These are phyloP conservation scores for Trichosporon coremiiforme DNA, from an alignment of 1,284 basidiomycete genomes.

Conservation along the genomic window DNA sequence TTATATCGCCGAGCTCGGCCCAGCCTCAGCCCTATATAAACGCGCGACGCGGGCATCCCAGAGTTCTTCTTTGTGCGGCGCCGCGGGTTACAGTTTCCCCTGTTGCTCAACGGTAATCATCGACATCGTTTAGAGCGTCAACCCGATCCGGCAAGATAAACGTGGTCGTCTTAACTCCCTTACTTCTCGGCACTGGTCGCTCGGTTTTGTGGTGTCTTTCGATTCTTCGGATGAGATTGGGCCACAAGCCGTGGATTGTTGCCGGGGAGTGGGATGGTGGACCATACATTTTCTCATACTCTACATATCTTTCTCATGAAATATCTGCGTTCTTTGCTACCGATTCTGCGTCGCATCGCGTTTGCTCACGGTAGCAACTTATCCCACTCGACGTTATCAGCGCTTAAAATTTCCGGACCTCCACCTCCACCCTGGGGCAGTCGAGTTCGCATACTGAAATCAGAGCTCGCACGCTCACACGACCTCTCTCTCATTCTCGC, in stretches of 20 bases:
- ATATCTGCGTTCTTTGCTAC: background rate
- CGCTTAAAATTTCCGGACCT: background rate
- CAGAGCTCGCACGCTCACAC: background rate
- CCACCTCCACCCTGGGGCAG: constrained; percentile 6
- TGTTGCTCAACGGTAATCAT: constrained; percentile 41
- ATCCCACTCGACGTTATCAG: no score
- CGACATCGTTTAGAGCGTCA: constrained; percentile 48
- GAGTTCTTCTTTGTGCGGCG: constrained; percentile 31
- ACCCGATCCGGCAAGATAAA: constrained; percentile 41
- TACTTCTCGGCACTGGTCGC: constrained; percentile 15
- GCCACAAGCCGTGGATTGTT: constrained; percentile 21
- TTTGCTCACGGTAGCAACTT: no score
- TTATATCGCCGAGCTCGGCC: constrained; percentile 3
- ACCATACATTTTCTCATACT: constrained; percentile 37
- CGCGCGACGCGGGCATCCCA: background rate
- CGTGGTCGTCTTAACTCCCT: constrained; percentile 14
- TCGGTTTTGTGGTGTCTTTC: background rate
- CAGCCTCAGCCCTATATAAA: background rate
- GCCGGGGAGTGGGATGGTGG: constrained; percentile 43
- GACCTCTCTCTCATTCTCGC: background rate
- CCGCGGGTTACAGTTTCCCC: constrained; percentile 34
- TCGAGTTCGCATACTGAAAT: background rate
- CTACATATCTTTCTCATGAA: background rate
- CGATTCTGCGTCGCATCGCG: background rate
- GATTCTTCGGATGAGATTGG: constrained; percentile 23